Evolutionary conservation across 768 basidiomycete species (phyloP), one percentile per base, ranked within the genome.

Genomic region (Auriscalpium vulgare): DNA sequence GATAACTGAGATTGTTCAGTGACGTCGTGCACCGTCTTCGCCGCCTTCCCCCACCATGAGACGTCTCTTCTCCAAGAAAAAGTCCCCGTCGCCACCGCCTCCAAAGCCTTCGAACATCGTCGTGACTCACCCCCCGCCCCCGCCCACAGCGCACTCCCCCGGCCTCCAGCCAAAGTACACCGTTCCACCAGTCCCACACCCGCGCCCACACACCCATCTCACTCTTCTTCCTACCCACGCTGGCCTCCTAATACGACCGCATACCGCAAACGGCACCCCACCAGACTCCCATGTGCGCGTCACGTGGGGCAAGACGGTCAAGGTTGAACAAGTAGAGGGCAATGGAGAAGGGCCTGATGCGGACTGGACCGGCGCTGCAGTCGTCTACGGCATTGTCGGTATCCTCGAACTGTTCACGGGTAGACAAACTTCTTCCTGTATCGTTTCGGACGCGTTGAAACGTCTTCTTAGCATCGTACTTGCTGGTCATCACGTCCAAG

Each of bases 331-430:
- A 63, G 56, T 84, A 34, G 66, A 68, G 17, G 64, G 61, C 44
- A 65, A 69, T 43, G 66, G 58, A 36, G 72, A 67, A n/a, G 63
- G 63, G 23, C 67, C 72, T 8, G 68, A 66, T 13, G 60, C 70
- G 17, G 75, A 82, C 65, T 88, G 88, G 85, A 67, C 71, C 8
- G 74, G 77, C 16, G 68, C 75, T 56, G 78, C 80, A 43, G 68
- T 88, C 46, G 76, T 90, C 10, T 85, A 89, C 67, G 91, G 90
- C 11, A 81, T 93, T 59, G 72, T 91, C 46, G 90, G 90, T 14
- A 72, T 88, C 16, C 65, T 93, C 58, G 82, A 84, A 58, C 69
- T 93, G 21, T 88, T 84, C 65, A 78, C 84, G 64, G 80, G 90
- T 91, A 70, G 56, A 73, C 69, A 58, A 56, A 57, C 46, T 8